phyloP scores from a whole-genome alignment of 768 basidiomycete species.

The Sporobolomyces pararoseus region DNA sequence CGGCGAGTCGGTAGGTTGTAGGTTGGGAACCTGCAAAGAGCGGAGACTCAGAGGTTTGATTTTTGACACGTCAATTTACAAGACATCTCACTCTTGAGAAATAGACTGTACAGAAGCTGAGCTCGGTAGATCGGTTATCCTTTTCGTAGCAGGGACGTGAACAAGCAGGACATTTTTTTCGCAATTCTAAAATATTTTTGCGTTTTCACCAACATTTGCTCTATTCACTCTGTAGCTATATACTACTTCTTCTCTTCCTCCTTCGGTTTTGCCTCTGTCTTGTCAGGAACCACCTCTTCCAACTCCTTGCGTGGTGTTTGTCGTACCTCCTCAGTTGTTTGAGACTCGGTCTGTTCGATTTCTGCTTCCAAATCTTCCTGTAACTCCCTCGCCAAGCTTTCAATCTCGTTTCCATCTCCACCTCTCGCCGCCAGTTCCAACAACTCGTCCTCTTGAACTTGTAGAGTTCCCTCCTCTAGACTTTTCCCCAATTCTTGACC shows the following conservation, averaged over 20 bases:
- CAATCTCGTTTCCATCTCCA: background rate
- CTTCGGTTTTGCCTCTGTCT: background rate
- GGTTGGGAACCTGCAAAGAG: too few relatives aligned
- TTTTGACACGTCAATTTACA: background rate
- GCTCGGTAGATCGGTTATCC: too few relatives aligned
- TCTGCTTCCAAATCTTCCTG: constrained; percentile 12
- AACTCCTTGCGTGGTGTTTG: constrained; percentile 16
- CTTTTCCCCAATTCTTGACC: constrained; percentile 50
- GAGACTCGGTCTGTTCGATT: background rate
- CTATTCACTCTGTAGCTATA: too few relatives aligned
- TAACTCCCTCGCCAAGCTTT: constrained; percentile 24
- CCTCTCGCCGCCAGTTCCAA: background rate
- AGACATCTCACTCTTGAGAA: background rate
- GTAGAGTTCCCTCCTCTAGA: background rate
- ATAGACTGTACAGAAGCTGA: too few relatives aligned
- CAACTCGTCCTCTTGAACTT: background rate
- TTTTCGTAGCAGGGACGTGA: too few relatives aligned
- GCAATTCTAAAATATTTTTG: too few relatives aligned
- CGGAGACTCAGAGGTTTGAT: too few relatives aligned
- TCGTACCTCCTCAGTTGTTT: background rate
- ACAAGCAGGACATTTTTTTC: too few relatives aligned
- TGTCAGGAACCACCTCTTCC: background rate
- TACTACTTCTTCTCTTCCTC: constrained; percentile 16
- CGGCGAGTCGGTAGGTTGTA: too few relatives aligned
- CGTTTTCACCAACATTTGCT: too few relatives aligned